Percentiles rank a stretch among this genome's conserved stretches.
phyloP scores from a whole-genome alignment of 192 early-diverging fungal species.

The Coemansia sp. region DNA sequence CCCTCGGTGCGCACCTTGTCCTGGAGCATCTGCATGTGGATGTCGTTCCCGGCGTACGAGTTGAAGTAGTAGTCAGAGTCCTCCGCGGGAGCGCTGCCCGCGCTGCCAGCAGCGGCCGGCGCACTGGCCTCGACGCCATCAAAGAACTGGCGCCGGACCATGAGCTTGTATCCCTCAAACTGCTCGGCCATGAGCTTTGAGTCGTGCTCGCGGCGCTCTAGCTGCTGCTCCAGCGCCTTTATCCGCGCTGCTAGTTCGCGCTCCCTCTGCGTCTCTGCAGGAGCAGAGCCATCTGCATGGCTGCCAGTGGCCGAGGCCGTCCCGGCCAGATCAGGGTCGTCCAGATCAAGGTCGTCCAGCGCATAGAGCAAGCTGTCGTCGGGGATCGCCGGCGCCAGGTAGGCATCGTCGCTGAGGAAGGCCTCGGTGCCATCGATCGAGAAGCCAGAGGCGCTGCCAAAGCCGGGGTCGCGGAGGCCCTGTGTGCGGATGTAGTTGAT shows the following conservation, averaged over 20 bases:
- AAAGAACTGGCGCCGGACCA: constrained; percentile 68
- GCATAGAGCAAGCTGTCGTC: constrained; percentile 66
- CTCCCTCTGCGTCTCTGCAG: constrained; percentile 41
- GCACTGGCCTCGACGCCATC: constrained; percentile 25
- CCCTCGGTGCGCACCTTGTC: constrained; percentile 90
- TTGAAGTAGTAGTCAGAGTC: constrained; percentile 51
- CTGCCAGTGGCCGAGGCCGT: constrained; percentile 14
- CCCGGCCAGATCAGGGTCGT: constrained; percentile 13
- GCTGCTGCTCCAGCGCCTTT: constrained; percentile 50
- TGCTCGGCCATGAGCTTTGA: constrained; percentile 50
- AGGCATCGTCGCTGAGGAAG: constrained; percentile 61
- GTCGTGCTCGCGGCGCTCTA: constrained; percentile 51
- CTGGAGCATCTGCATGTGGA: constrained; percentile 95
- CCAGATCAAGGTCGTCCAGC: constrained; percentile 68
- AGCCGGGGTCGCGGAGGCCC: constrained; percentile 21
- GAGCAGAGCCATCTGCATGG: constrained; percentile 1
- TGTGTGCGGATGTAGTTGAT: constrained; percentile 49
- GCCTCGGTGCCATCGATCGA: constrained; percentile 48
- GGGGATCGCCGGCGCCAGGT: constrained; percentile 59
- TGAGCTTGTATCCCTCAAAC: constrained; percentile 62
- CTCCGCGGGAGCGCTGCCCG: background rate
- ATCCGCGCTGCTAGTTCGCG: constrained; percentile 53
- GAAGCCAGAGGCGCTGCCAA: constrained; percentile 25
- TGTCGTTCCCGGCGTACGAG: constrained; percentile 40
- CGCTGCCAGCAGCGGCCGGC: background rate